Evolutionary conservation across 345 rosid species (phyloP).

Genomic region (Eucalyptus erythrocorys): DNA sequence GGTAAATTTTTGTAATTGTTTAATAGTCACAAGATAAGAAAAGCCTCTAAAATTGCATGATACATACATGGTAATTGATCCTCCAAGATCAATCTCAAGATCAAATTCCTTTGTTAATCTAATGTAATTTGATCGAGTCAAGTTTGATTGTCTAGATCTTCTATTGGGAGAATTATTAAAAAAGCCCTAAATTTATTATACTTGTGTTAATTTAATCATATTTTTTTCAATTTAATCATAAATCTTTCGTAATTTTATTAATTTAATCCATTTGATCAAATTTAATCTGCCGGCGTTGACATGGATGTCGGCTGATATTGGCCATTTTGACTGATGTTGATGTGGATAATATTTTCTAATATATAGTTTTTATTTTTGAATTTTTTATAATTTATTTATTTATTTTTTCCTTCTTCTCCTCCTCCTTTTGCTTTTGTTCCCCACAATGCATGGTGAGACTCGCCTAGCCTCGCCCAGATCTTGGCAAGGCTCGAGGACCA

Average conservation of each 20-base stretch:
- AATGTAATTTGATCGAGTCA: fast-evolving
- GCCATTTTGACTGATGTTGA: fast-evolving
- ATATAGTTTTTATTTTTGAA: too few species aligned
- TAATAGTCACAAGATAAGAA: background rate
- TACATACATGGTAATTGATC: background rate
- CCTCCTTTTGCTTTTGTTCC: too few species aligned
- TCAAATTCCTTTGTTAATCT: background rate
- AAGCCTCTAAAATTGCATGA: background rate
- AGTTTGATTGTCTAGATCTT: background rate
- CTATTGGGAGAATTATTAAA: fast-evolving
- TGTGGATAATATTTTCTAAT: fast-evolving
- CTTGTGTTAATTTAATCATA: fast-evolving
- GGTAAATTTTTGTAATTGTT: background rate
- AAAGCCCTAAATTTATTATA: fast-evolving
- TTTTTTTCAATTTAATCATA: fast-evolving
- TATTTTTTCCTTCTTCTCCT: fast-evolving
- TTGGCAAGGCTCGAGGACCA: too few species aligned
- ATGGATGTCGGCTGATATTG: fast-evolving
- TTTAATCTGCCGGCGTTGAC: fast-evolving
- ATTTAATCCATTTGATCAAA: too few species aligned
- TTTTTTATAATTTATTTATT: too few species aligned
- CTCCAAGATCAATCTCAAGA: background rate
- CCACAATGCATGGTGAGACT: fast-evolving
- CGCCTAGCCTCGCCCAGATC: fast-evolving
- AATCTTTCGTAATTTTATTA: fast-evolving